phyloP scores from a whole-genome alignment of 225 moss, liverwort and hornwort species.

The Pseudisothecium myosuroides region DNA sequence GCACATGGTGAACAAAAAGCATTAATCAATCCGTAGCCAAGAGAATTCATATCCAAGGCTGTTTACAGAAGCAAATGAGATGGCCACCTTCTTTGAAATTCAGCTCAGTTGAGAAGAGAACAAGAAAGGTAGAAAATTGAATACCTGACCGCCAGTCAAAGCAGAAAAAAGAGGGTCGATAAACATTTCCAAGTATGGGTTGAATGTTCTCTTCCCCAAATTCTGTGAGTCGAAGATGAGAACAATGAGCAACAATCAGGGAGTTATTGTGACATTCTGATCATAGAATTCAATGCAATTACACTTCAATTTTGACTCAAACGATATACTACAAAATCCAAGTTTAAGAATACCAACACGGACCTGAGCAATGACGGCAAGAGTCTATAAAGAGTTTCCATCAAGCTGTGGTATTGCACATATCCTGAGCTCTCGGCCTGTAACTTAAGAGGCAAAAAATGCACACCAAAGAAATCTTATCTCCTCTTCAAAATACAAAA shows the following conservation, averaged over 20 bases:
- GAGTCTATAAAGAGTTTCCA: slow-evolving; percentile 68
- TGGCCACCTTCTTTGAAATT: neutral
- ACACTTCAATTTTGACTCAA: neutral
- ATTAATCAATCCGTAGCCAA: neutral
- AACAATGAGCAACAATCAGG: neutral
- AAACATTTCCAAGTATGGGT: slow-evolving; percentile 61
- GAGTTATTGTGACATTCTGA: neutral
- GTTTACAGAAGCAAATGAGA: neutral
- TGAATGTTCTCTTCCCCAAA: slow-evolving; percentile 60
- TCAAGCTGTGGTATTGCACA: slow-evolving; percentile 48
- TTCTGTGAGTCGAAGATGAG: slow-evolving; percentile 31
- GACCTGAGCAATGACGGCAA: slow-evolving; percentile 76
- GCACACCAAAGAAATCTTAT: neutral
- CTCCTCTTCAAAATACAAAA: neutral
- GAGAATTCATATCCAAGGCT: neutral
- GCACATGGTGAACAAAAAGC: neutral
- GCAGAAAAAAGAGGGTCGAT: slow-evolving; percentile 65
- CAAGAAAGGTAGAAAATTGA: neutral
- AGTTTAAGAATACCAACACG: neutral
- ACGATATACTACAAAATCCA: neutral
- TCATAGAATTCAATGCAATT: neutral
- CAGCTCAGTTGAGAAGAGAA: neutral
- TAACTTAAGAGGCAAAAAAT: neutral
- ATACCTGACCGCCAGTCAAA: slow-evolving; percentile 66
- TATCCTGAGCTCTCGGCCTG: slow-evolving; percentile 63